Percentiles rank a stretch among this genome's conserved stretches.
These are phyloP conservation scores for Adansonia grandidieri DNA, from an alignment of 441 rosid species.

Conservation along the genomic window DNA sequence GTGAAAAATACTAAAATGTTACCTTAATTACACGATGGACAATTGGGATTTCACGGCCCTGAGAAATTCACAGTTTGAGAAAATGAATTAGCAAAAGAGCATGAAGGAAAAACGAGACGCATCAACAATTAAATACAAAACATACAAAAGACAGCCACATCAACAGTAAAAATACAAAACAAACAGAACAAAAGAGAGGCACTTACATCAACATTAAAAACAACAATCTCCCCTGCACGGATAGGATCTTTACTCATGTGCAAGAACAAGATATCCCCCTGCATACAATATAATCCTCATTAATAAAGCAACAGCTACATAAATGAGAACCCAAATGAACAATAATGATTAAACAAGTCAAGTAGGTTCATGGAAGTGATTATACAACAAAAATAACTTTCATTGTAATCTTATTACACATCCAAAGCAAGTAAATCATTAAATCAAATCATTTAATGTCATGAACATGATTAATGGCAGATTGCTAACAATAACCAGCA, in stretches of 20 bases:
- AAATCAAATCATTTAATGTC: background rate
- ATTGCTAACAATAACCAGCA: background rate
- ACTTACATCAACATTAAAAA: conserved; percentile 83
- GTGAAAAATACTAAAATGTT: conserved; percentile 17
- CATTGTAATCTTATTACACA: background rate
- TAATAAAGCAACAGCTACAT: conserved; percentile 13
- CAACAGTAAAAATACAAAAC: conserved; percentile 61
- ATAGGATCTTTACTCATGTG: conserved; percentile 92
- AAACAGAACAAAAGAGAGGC: background rate
- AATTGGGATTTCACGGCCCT: conserved; percentile 96
- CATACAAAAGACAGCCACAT: conserved; percentile 45
- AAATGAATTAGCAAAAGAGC: conserved; percentile 3
- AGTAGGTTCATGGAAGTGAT: background rate
- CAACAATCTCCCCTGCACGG: conserved; percentile 94
- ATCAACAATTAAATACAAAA: background rate
- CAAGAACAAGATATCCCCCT: conserved; percentile 95
- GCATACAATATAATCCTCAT: conserved; percentile 29
- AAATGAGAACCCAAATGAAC: background rate
- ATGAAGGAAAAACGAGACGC: background rate
- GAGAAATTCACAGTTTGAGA: conserved; percentile 28
- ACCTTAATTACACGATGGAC: conserved; percentile 99
- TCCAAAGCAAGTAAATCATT: background rate
- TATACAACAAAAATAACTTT: background rate
- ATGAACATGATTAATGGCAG: background rate
- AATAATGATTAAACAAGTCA: background rate